Conservation (phyloP, 2,329 filamentous ascomycete genomes). For the Paracorniculantispora psalliotae region DNA sequence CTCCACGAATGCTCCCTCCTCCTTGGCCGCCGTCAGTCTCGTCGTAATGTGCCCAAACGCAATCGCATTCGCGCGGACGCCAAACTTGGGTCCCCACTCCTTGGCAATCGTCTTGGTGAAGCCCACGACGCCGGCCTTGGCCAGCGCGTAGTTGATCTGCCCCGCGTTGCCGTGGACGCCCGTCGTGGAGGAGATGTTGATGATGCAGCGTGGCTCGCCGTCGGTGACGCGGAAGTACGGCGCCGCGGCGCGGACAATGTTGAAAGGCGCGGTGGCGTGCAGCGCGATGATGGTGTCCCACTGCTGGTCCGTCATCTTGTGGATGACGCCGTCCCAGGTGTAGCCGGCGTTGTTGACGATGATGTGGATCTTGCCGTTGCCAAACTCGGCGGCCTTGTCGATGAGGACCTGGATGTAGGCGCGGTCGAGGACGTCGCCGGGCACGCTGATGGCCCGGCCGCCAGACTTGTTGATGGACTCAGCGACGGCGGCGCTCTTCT, state of each 20-base stretch:
- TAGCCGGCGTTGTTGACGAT: conserved; percentile 90
- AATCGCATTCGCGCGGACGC: conserved; percentile 76
- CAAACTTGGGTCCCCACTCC: conserved; percentile 82
- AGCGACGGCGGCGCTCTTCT: conserved; percentile 64
- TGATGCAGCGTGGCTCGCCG: conserved; percentile 68
- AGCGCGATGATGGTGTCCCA: conserved; percentile 84
- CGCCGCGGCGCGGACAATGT: conserved; percentile 71
- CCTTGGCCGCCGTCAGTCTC: conserved; percentile 76
- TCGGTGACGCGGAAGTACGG: conserved; percentile 87
- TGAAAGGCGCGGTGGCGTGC: conserved; percentile 82
- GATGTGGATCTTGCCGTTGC: conserved; percentile 81
- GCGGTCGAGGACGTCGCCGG: conserved; percentile 70
- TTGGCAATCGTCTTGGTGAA: conserved; percentile 88
- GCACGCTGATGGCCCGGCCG: conserved; percentile 65
- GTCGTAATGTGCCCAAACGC: conserved; percentile 82
- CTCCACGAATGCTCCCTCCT: conserved; percentile 73
- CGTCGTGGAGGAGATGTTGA: conserved; percentile 80
- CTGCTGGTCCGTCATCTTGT: conserved; percentile 89
- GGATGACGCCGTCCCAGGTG: conserved; percentile 89
- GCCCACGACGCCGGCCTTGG: conserved; percentile 78
- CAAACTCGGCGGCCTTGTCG: conserved; percentile 70
- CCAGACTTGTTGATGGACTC: conserved; percentile 63
- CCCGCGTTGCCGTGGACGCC: conserved; percentile 84
- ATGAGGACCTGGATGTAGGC: conserved; percentile 69
- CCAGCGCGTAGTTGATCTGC: conserved; percentile 84